Percentiles rank a stretch among this genome's conserved stretches.
Evolutionary conservation across 345 rosid species (phyloP).

Genomic region (Lepidium didymum): DNA sequence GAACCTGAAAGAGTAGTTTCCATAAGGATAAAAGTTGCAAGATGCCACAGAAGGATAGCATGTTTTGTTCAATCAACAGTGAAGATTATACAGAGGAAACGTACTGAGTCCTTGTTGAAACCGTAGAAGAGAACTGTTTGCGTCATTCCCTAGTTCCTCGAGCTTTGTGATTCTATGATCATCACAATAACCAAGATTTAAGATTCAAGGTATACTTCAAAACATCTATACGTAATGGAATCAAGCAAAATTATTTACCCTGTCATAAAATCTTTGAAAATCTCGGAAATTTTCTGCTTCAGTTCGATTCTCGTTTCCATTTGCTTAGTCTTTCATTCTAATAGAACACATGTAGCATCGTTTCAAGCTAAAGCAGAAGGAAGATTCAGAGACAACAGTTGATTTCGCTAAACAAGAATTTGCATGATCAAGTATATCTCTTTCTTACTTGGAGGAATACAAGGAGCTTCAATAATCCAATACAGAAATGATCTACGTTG

Average conservation of each 20-base stretch:
- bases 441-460: neutral
- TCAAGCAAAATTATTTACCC: conserved; percentile 29
- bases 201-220: neutral
- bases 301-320: conserved; percentile 22
- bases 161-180: conserved; percentile 45
- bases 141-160: conserved; percentile 47
- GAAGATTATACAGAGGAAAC: conserved; percentile 2
- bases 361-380: neutral
- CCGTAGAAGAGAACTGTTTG: conserved; percentile 39
- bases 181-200: neutral
- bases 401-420: neutral
- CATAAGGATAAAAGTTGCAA: neutral
- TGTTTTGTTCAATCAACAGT: neutral
- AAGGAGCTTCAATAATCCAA: neutral
- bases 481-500: neutral
- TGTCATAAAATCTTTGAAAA: conserved; percentile 44
- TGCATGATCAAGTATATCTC: neutral
- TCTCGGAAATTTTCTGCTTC: conserved; percentile 26
- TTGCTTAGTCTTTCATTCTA: conserved; percentile 20
- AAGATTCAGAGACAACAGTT: neutral
- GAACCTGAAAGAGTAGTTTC: conserved; percentile 31
- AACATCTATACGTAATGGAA: neutral
- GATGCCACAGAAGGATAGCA: neutral
- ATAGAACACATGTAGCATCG: neutral
- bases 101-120: conserved; percentile 55